Conservation (phyloP, 768 basidiomycete genomes). For the Artomyces pyxidatus region DNA sequence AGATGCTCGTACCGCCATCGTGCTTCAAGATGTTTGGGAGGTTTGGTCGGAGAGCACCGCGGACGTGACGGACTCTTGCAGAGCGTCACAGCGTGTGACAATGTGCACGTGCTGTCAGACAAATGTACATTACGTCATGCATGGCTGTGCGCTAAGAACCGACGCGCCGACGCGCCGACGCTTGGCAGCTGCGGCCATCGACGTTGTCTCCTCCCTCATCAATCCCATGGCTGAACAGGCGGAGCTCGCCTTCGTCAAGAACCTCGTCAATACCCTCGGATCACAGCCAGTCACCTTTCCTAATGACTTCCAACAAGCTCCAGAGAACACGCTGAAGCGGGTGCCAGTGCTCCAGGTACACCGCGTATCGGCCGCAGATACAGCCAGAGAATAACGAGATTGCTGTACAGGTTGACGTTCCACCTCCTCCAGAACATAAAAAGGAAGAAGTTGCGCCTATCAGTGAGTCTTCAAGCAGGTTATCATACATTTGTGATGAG, state of each 20-base stretch:
- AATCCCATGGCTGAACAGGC: slow-evolving; percentile 35
- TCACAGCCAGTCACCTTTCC: slow-evolving; percentile 59
- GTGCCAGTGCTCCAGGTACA: slow-evolving; percentile 64
- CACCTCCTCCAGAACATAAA: slow-evolving; percentile 50
- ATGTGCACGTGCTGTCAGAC: no score
- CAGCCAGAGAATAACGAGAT: not conserved
- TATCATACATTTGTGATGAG: no score
- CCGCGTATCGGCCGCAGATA: not conserved
- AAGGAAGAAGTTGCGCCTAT: slow-evolving; percentile 24
- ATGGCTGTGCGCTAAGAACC: no score
- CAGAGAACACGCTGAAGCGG: slow-evolving; percentile 54
- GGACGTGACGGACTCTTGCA: no score
- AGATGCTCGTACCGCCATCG: no score
- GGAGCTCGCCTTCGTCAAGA: slow-evolving; percentile 56
- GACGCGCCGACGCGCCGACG: no score
- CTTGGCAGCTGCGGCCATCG: no score
- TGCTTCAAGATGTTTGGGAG: no score
- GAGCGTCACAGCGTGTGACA: no score
- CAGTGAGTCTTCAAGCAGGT: slow-evolving; percentile 18
- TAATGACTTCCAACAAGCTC: slow-evolving; percentile 73
- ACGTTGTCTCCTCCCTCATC: no score
- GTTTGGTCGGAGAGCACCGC: no score
- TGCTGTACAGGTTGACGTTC: slow-evolving; percentile 42
- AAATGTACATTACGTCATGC: no score
- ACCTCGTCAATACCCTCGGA: slow-evolving; percentile 54